phyloP scores from a whole-genome alignment of 306 rosid genomes.

The Quercus cerris region DNA sequence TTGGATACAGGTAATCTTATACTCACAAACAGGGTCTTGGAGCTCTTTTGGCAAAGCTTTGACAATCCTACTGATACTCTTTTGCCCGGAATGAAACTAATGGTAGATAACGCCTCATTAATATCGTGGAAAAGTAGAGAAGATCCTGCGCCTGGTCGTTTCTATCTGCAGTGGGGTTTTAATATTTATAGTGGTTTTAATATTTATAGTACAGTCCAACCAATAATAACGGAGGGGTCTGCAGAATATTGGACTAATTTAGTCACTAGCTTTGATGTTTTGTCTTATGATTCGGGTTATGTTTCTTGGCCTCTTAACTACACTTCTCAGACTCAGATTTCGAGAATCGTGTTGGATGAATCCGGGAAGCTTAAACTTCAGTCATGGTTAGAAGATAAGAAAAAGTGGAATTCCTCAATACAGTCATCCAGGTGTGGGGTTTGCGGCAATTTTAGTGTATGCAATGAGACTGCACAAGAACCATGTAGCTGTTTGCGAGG shows the following conservation, averaged over 20 bases:
- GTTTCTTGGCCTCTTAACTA: not conserved
- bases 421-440: no score
- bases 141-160: not conserved
- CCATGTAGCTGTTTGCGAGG: not conserved
- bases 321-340: no score
- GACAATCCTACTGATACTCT: not conserved
- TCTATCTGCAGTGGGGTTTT: not conserved
- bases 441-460: not conserved
- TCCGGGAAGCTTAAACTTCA: not conserved
- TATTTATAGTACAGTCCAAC: no score
- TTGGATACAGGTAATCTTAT: not conserved
- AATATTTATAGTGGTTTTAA: no score
- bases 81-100: not conserved
- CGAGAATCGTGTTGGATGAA: not conserved
- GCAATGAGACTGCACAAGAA: not conserved
- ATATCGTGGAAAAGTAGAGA: not conserved
- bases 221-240: not conserved
- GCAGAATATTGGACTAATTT: not conserved
- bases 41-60: not conserved
- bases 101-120: not conserved
- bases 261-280: not conserved
- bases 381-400: no score
- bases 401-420: no score
- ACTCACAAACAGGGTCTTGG: not conserved
- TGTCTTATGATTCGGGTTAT: not conserved